phyloP scores from a whole-genome alignment of 208 protist genomes.

The Leishmania martiniquensis region DNA sequence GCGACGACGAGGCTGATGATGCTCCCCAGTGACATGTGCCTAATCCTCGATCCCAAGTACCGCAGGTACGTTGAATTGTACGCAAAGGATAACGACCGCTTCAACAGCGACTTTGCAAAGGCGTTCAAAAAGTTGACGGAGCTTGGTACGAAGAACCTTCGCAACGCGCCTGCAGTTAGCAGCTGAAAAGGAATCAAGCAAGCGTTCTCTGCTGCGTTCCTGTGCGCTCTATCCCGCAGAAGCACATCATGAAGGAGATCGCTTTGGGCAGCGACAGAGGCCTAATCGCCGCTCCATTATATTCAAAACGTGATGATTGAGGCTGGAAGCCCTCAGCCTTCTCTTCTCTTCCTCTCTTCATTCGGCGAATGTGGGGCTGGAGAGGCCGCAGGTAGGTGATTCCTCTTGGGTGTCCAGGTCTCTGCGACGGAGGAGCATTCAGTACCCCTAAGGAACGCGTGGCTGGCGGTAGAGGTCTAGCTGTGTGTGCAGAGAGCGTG shows the following conservation, averaged over 20 bases:
- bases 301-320: background rate
- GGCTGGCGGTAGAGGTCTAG: background rate
- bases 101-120: slow-evolving; percentile 86
- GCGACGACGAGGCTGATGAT: slow-evolving; percentile 92
- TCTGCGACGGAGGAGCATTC: background rate
- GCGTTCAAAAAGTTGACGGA: slow-evolving; percentile 86
- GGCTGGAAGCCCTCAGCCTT: background rate
- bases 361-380: background rate
- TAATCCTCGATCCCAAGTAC: slow-evolving; percentile 87
- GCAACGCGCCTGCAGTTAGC: slow-evolving; percentile 10
- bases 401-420: background rate
- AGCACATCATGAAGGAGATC: too few species aligned
- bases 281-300: background rate
- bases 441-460: background rate
- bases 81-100: slow-evolving; percentile 91
- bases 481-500: background rate
- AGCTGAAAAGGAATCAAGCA: background rate
- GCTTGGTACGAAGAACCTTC: slow-evolving; percentile 45
- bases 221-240: slow-evolving; percentile 11
- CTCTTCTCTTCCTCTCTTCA: background rate
- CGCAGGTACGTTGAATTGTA: slow-evolving; percentile 84
- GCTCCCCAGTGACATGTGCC: slow-evolving; percentile 89
- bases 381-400: background rate
- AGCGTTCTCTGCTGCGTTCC: background rate
- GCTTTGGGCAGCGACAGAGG: background rate